Evolutionary conservation across 2,329 filamentous ascomycete species (phyloP).

Genomic region (Epicoccum nigrum): DNA sequence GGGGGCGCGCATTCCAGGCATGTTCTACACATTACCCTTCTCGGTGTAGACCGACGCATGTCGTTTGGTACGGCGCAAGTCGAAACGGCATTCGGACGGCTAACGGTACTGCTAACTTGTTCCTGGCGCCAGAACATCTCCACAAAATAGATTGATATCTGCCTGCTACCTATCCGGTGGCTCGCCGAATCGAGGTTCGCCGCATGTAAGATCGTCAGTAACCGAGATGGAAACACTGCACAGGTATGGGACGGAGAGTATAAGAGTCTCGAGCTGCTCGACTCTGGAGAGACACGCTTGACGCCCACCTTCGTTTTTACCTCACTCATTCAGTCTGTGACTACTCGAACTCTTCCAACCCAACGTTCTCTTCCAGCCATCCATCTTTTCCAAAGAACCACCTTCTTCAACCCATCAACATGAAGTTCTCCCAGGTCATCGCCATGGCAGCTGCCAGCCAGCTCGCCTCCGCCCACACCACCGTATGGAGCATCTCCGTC

Average conservation of each 20-base stretch:
- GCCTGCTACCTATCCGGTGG: constrained; percentile 17
- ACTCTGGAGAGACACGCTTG: constrained; percentile 34
- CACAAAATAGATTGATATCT: constrained; percentile 23
- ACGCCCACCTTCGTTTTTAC: constrained; percentile 35
- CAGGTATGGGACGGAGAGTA: constrained; percentile 20
- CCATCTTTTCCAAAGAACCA: constrained; percentile 20
- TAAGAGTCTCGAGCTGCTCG: constrained; percentile 25
- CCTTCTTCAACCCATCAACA: constrained; percentile 18
- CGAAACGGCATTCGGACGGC: constrained; percentile 24
- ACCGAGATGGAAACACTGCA: constrained; percentile 26
- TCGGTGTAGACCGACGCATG: constrained; percentile 5
- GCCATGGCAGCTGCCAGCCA: constrained; percentile 37
- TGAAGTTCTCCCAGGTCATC: constrained; percentile 41
- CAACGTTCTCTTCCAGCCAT: constrained; percentile 16
- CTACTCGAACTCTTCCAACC: constrained; percentile 23
- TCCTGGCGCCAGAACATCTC: constrained; percentile 14
- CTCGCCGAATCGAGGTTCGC: constrained; percentile 1
- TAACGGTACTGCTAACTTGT: constrained; percentile 22
- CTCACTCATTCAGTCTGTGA: constrained; percentile 25
- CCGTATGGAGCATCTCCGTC: constrained; percentile 47
- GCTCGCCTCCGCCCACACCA: constrained; percentile 43
- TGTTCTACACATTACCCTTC: constrained; percentile 6
- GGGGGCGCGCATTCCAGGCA: constrained; percentile 14
- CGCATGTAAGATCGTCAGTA: constrained; percentile 9
- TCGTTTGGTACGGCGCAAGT: neutral